phyloP scores from a whole-genome alignment of 2,329 filamentous ascomycete genomes.

The Pseudocercospora macadamiae region DNA sequence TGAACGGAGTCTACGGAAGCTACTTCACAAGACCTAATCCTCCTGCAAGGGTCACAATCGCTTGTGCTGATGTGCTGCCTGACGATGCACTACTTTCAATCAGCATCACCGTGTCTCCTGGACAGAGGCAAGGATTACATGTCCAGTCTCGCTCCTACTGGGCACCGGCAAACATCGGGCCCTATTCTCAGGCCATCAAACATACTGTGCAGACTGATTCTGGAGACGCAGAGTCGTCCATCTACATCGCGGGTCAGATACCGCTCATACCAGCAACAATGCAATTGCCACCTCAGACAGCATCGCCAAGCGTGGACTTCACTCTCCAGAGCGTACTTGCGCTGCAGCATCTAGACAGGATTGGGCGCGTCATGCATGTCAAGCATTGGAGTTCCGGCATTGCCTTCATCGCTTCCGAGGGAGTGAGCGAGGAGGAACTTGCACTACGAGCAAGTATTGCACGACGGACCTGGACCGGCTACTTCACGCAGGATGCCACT shows the following conservation, averaged over 20 bases:
- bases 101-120: conserved; percentile 47
- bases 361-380: conserved; percentile 72
- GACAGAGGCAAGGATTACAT: conserved; percentile 64
- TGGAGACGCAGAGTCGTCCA: conserved; percentile 24
- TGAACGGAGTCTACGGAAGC: conserved; percentile 76
- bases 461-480: conserved; percentile 48
- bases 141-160: conserved; percentile 95
- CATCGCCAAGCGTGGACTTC: conserved; percentile 18
- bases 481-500: conserved; percentile 30
- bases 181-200: conserved; percentile 86
- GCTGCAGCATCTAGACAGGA: conserved; percentile 86
- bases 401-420: conserved; percentile 65
- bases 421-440: conserved; percentile 36
- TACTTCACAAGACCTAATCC: conserved; percentile 80
- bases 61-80: conserved; percentile 71
- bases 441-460: conserved; percentile 10
- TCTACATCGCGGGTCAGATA: conserved; percentile 87
- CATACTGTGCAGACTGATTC: conserved; percentile 42
- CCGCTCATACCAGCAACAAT: conserved; percentile 82
- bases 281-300: conserved; percentile 50
- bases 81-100: conserved; percentile 63
- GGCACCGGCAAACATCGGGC: conserved; percentile 96
- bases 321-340: conserved; percentile 68
- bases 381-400: conserved; percentile 75
- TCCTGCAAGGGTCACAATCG: conserved; percentile 80